phyloP scores from a whole-genome alignment of 352 stramenopile genomes.

The Globisporangium cederbergense region DNA sequence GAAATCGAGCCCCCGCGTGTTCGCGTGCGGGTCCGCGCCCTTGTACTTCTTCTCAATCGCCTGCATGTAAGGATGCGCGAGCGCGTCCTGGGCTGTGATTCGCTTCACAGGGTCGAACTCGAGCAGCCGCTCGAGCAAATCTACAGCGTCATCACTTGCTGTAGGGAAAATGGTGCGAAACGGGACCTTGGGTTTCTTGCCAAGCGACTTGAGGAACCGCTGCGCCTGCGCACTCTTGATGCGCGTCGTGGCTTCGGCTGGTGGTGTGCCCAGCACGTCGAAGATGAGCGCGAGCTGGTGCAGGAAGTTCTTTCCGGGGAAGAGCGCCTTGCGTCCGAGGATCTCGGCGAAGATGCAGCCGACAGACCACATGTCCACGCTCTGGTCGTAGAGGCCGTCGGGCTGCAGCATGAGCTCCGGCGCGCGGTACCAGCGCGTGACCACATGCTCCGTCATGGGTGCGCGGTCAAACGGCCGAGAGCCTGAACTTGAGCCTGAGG shows the following conservation, averaged over 20 bases:
- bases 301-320: slow-evolving; percentile 78
- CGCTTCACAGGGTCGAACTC: slow-evolving; percentile 62
- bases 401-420: slow-evolving; percentile 91
- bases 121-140: slow-evolving; percentile 61
- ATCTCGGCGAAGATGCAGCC: slow-evolving; percentile 84
- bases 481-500: not conserved
- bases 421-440: slow-evolving; percentile 89
- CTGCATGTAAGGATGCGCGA: slow-evolving; percentile 69
- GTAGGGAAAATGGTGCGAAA: slow-evolving; percentile 51
- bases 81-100: slow-evolving; percentile 54
- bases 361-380: slow-evolving; percentile 91
- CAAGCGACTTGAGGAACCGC: slow-evolving; percentile 61
- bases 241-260: slow-evolving; percentile 32
- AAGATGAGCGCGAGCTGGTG: slow-evolving; percentile 81
- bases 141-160: slow-evolving; percentile 48
- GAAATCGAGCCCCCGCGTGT: slow-evolving; percentile 43
- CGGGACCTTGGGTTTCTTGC: slow-evolving; percentile 50
- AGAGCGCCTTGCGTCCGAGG: slow-evolving; percentile 65
- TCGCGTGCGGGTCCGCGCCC: slow-evolving; percentile 31
- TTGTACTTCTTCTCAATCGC: slow-evolving; percentile 68
- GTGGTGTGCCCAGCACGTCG: slow-evolving; percentile 63
- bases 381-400: slow-evolving; percentile 82
- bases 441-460: slow-evolving; percentile 81
- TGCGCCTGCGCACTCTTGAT: slow-evolving; percentile 78
- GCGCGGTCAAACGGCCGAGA: slow-evolving; percentile 21